Evolutionary conservation across 257 asterid species (phyloP).

Genomic region (Thymus mandschuricus): DNA sequence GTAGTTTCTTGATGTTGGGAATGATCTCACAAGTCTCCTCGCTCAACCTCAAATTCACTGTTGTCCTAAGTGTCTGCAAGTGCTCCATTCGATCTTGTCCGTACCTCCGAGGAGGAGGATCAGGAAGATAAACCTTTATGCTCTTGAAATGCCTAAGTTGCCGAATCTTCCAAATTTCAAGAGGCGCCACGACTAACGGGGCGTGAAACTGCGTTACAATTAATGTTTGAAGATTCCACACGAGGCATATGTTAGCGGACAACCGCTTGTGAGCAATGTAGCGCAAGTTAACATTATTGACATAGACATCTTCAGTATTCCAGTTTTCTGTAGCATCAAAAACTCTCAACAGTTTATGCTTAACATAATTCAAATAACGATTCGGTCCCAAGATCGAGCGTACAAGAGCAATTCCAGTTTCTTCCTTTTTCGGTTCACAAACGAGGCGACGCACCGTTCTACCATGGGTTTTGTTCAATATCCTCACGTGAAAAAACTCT

Average conservation of each 20-base stretch:
- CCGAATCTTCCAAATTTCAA: neutral
- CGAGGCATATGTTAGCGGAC: neutral
- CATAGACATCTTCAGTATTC: neutral
- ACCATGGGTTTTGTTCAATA: neutral
- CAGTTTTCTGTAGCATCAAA: neutral
- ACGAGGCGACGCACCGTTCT: neutral
- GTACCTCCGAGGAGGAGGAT: neutral
- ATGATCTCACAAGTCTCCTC: conserved; percentile 2
- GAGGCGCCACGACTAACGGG: neutral
- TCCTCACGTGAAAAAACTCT: neutral
- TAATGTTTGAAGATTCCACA: neutral
- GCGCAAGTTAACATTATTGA: neutral
- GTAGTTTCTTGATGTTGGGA: conserved; percentile 6
- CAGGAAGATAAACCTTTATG: neutral
- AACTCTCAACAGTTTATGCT: neutral
- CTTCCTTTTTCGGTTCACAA: fast-evolving
- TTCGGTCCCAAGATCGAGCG: neutral
- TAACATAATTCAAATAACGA: neutral
- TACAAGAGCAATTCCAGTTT: neutral
- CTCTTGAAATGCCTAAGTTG: conserved; percentile 14
- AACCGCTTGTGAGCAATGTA: neutral
- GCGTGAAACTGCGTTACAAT: neutral
- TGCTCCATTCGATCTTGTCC: neutral
- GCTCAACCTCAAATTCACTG: neutral
- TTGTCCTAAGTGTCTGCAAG: neutral